phyloP scores from a whole-genome alignment of 2,329 filamentous ascomycete species.

The Talaromyces marneffei region DNA sequence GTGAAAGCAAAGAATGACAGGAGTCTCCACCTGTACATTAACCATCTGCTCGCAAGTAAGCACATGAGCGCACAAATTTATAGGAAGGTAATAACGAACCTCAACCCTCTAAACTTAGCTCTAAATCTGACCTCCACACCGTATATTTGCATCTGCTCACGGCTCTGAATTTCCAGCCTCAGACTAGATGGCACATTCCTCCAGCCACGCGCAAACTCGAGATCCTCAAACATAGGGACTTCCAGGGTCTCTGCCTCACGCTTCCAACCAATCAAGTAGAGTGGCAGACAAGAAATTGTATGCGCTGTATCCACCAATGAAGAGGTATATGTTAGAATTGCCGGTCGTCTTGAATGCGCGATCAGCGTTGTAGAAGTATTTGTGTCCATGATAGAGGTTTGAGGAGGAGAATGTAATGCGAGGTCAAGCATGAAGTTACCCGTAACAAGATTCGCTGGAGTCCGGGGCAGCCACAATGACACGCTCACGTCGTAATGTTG shows the following conservation, averaged over 20 bases:
- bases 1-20: constrained; percentile 64
- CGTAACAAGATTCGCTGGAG: constrained; percentile 63
- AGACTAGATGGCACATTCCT: constrained; percentile 49
- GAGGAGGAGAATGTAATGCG: constrained; percentile 54
- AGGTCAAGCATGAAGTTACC: constrained; percentile 96
- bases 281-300: constrained; percentile 58
- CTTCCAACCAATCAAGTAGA: constrained; percentile 62
- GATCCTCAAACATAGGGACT: constrained; percentile 66
- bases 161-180: constrained; percentile 64
- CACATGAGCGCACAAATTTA: not conserved
- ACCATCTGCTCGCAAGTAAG: constrained; percentile 48
- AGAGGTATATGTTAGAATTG: constrained; percentile 73
- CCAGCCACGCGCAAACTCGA: constrained; percentile 57
- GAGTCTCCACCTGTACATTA: constrained; percentile 81
- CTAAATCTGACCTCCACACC: constrained; percentile 60
- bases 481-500: constrained; percentile 84
- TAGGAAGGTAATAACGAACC: constrained; percentile 32
- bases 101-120: constrained; percentile 68
- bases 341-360: constrained; percentile 64
- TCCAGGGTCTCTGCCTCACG: constrained; percentile 59
- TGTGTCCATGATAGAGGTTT: constrained; percentile 25
- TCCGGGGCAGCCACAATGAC: constrained; percentile 69
- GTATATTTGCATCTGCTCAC: constrained; percentile 70
- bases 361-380: constrained; percentile 42
- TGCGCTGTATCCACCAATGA: constrained; percentile 58